Conservation (phyloP, 2,329 filamentous ascomycete genomes). For the Parastagonospora nodorum region DNA sequence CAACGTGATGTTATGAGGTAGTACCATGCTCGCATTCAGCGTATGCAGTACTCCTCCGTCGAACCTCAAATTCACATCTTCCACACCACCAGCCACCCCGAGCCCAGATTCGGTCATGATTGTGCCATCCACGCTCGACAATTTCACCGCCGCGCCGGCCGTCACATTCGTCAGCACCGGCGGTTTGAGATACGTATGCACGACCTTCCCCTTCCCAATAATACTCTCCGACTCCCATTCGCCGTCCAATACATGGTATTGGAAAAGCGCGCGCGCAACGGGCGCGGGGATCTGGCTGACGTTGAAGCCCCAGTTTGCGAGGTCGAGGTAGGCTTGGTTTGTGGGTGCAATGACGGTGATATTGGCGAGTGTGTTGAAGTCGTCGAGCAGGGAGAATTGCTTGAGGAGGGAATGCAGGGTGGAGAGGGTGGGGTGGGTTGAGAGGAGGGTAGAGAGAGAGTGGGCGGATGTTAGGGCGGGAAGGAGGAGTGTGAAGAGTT, state of each 20-base stretch:
- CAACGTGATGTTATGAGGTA: constrained; percentile 1
- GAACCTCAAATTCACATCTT: neutral
- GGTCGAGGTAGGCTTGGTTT: constrained; percentile 1
- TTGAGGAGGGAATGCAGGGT: neutral
- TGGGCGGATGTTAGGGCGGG: neutral
- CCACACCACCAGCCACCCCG: neutral
- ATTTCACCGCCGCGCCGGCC: neutral
- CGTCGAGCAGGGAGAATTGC: neutral
- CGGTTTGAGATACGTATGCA: neutral
- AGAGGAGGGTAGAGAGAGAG: neutral
- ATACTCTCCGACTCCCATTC: neutral
- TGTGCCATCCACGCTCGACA: neutral
- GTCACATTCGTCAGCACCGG: constrained; percentile 1
- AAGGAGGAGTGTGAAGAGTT: too few relatives aligned
- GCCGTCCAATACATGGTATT: neutral
- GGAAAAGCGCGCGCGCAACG: neutral
- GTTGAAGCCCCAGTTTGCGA: constrained; percentile 1
- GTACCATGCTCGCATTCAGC: neutral
- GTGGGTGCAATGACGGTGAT: constrained; percentile 1
- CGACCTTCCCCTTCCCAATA: neutral
- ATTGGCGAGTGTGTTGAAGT: neutral
- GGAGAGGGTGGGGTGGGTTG: neutral
- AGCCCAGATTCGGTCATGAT: neutral
- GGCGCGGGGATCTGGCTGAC: neutral
- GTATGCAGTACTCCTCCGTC: neutral